These are phyloP conservation scores for Colletotrichum sp. DNA, from an alignment of 2,329 filamentous ascomycete species.

Conservation along the genomic window DNA sequence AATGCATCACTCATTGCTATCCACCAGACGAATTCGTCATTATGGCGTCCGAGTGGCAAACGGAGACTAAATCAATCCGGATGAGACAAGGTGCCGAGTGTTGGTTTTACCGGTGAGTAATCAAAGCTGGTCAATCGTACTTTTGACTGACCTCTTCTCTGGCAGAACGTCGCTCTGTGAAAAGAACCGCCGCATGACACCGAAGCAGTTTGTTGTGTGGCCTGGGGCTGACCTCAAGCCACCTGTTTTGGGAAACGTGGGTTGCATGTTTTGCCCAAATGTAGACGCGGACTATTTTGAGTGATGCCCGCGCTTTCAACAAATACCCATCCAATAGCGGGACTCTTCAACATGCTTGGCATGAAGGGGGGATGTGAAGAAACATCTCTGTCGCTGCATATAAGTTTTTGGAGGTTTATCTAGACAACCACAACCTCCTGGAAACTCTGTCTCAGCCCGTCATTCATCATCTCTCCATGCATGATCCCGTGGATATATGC, in stretches of 20 bases:
- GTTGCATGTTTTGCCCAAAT: not conserved
- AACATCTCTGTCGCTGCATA: not conserved
- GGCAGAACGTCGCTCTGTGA: not conserved
- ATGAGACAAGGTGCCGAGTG: not conserved
- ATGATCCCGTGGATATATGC: slow-evolving; percentile 1
- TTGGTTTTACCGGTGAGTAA: not conserved
- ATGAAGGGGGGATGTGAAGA: not conserved
- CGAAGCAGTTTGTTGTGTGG: not conserved
- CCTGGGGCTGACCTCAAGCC: not conserved
- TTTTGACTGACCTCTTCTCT: not conserved
- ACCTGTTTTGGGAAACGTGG: not conserved
- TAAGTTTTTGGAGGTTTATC: not conserved
- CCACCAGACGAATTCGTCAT: not conserved
- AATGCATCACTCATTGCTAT: not conserved
- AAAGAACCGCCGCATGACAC: not conserved
- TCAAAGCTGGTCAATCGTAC: not conserved
- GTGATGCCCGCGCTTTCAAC: not conserved
- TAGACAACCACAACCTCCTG: not conserved
- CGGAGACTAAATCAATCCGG: not conserved
- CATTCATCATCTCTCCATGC: not conserved
- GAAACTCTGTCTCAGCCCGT: not conserved
- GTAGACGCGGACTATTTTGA: not conserved
- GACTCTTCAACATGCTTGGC: not conserved
- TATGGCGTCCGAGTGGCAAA: not conserved
- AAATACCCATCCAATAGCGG: not conserved